Evolutionary conservation across 768 basidiomycete genomes (phyloP), one percentile per base, ranked within the genome.

Genomic region (Mycena metata): DNA sequence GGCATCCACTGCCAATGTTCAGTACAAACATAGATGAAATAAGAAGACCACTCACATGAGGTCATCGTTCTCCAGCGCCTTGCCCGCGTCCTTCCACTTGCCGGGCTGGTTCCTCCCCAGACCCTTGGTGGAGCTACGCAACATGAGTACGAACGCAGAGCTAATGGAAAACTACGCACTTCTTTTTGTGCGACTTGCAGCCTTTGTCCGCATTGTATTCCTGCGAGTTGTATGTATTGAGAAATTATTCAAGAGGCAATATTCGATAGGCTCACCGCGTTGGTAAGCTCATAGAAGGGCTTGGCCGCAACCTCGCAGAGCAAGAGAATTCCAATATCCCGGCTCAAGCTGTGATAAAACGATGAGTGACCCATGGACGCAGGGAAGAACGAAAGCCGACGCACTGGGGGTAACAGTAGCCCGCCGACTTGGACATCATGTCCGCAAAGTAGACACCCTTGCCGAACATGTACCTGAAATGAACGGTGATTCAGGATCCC

Each of bases 381-480:
- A 13, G 42, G 26, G 49, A 30, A 35, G 1, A 42, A 51, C 43
- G 11, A 19, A 21, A 41, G 23, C 21, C 30, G 12, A 79, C 86
- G 66, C 54, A 86, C 86, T 81, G 60, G 11, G 87, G 72, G 69
- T 86, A 81, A 73, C 87, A 88, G 74, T 89, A 90, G 65, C 83
- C 83, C 39, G 88, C 88, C 43, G 88, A 89, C 85, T 90, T 90
- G 35, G 88, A 88, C 85, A 90, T 87, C 86, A 89, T 89, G 76
- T 89, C 88, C 6, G 89, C 88, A 61, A 90, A 88, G 75, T 90
- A 89, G 41, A 89, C 86, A 49, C 88, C 89, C 76, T 90, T 89
- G 59, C 89, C 89, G 73, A 90, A 90, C 89, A 89, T 90, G 73
- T 88, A 88, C 50, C 69, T 69, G 45, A 23, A n/a, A 30, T 30